Evolutionary conservation across 495 filamentous ascomycete species (phyloP).

Genomic region (Neurospora pannonica): DNA sequence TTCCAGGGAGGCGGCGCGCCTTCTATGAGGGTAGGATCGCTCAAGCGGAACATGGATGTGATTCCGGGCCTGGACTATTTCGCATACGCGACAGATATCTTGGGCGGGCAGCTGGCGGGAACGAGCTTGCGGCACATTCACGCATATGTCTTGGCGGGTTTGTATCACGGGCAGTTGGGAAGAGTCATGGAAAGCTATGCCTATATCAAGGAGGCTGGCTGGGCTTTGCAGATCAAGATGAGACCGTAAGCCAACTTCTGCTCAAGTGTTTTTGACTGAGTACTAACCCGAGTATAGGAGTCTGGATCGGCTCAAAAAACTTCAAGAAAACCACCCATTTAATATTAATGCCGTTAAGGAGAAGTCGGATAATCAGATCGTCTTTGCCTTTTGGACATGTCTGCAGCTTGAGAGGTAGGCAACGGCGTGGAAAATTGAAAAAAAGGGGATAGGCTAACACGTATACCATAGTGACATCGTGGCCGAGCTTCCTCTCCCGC

Average conservation of each 20-base stretch:
- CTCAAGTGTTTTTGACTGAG: background rate
- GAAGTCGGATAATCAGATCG: slow-evolving; percentile 45
- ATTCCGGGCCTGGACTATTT: slow-evolving; percentile 88
- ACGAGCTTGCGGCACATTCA: slow-evolving; percentile 75
- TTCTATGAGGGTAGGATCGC: slow-evolving; percentile 12
- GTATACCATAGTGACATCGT: slow-evolving; percentile 63
- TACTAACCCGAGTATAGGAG: slow-evolving; percentile 20
- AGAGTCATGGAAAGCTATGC: slow-evolving; percentile 83
- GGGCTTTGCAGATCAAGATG: slow-evolving; percentile 67
- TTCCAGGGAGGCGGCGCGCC: slow-evolving; percentile 28
- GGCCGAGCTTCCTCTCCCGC: slow-evolving; percentile 77
- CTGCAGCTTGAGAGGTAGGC: slow-evolving; percentile 82
- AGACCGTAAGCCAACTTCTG: slow-evolving; percentile 49
- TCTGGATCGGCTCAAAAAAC: slow-evolving; percentile 31
- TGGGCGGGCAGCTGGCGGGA: slow-evolving; percentile 69
- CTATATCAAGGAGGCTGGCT: slow-evolving; percentile 74
- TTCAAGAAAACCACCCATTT: slow-evolving; percentile 17
- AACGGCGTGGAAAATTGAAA: background rate
- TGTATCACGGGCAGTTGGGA: slow-evolving; percentile 82
- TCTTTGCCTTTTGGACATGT: slow-evolving; percentile 88
- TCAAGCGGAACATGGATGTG: slow-evolving; percentile 65
- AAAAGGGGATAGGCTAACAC: background rate
- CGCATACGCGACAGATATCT: slow-evolving; percentile 74
- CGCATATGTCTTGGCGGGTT: slow-evolving; percentile 72
- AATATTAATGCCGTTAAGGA: slow-evolving; percentile 20